A percentile compares a stretch with the other conserved stretches of the same genome.
phyloP scores from a whole-genome alignment of 2,329 filamentous ascomycete species.

The Ophiostoma sp. region DNA sequence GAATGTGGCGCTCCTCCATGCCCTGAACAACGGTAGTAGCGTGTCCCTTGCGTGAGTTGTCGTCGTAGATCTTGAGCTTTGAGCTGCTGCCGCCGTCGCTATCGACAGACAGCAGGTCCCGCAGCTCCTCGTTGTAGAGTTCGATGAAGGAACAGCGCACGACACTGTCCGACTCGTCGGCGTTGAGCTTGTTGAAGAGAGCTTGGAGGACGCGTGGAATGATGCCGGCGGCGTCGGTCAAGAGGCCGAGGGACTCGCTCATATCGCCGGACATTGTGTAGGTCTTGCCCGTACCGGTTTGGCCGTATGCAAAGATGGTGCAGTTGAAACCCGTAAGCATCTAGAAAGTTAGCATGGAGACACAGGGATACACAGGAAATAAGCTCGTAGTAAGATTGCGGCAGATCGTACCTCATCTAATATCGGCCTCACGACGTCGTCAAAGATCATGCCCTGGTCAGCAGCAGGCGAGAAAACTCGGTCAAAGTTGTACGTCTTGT shows the following conservation, averaged over 20 bases:
- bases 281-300: constrained; percentile 97
- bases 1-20: constrained; percentile 96
- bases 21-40: constrained; percentile 87
- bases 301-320: constrained; percentile 97
- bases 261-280: constrained; percentile 99
- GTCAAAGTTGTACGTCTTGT: constrained; percentile 96
- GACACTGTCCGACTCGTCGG: constrained; percentile 75
- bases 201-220: constrained; percentile 88
- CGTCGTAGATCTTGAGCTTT: constrained; percentile 95
- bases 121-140: constrained; percentile 94
- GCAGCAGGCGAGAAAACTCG: constrained; percentile 95
- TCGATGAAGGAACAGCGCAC: constrained; percentile 99
- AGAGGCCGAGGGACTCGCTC: constrained; percentile 77
- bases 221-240: constrained; percentile 91
- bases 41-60: constrained; percentile 81
- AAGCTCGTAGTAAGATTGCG: too few species aligned
- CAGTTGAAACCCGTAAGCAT: constrained; percentile 96
- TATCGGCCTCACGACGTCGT: constrained; percentile 92
- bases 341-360: constrained; percentile 45
- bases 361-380: background rate
- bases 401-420: constrained; percentile 71
- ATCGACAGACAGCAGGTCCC: constrained; percentile 81
- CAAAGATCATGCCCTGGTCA: constrained; percentile 90
- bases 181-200: constrained; percentile 81
- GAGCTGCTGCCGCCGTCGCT: constrained; percentile 50